Conservation (phyloP, 805 yeast genomes). For the Groenewaldozyma tartarivorans region DNA sequence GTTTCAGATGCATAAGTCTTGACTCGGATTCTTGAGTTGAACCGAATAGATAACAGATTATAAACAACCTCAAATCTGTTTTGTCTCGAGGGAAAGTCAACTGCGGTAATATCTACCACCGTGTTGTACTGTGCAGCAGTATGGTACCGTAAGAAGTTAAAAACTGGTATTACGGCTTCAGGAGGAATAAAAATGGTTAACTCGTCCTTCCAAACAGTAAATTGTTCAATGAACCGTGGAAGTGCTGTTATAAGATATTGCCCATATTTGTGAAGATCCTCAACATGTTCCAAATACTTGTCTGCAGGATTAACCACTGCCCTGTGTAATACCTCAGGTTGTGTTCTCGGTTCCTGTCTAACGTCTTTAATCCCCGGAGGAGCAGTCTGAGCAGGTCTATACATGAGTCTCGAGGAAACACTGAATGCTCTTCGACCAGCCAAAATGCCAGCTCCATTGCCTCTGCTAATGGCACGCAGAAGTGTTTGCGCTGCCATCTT, state of each 20-base stretch:
- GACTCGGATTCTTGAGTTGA: constrained; percentile 79
- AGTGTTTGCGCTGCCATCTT: too few relatives aligned
- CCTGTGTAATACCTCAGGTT: constrained; percentile 14
- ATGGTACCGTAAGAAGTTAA: constrained; percentile 64
- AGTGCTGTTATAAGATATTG: constrained; percentile 64
- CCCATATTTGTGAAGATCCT: constrained; percentile 75
- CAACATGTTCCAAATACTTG: constrained; percentile 52
- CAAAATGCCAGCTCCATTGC: background rate
- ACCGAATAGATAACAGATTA: constrained; percentile 69
- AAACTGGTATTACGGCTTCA: constrained; percentile 59
- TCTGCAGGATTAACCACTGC: constrained; percentile 65
- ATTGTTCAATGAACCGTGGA: constrained; percentile 77
- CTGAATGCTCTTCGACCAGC: background rate
- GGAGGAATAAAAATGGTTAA: constrained; percentile 70
- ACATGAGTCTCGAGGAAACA: background rate
- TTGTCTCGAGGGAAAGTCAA: constrained; percentile 73
- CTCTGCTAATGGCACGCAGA: background rate
- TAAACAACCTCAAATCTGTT: constrained; percentile 84
- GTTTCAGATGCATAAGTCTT: constrained; percentile 83
- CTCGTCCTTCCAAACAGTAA: constrained; percentile 87
- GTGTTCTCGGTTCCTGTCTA: constrained; percentile 24
- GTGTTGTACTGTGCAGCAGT: constrained; percentile 73
- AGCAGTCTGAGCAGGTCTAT: background rate
- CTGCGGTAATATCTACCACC: constrained; percentile 76
- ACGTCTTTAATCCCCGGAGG: constrained; percentile 27